phyloP scores from a whole-genome alignment of 108 stramenopile genomes.

The Conticribra guillardii region DNA sequence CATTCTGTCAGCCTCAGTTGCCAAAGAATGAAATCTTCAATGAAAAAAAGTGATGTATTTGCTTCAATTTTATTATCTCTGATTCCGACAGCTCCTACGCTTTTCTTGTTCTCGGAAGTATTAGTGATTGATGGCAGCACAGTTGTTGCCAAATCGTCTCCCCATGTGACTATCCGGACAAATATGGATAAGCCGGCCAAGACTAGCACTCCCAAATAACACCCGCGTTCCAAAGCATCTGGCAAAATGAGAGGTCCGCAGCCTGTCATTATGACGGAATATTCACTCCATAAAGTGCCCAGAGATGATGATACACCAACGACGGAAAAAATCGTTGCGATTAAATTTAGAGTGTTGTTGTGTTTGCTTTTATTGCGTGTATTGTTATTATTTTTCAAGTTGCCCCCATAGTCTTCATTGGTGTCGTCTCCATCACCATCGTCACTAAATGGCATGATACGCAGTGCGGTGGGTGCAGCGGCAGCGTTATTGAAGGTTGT shows the following conservation, averaged over 20 bases:
- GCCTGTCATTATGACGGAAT: slow-evolving; percentile 40
- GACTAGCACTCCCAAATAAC: slow-evolving; percentile 55
- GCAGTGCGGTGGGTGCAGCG: too few species aligned
- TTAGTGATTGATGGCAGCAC: not conserved
- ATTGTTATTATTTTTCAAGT: too few species aligned
- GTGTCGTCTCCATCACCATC: too few species aligned
- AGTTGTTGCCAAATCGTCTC: slow-evolving; percentile 23
- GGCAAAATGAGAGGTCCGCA: slow-evolving; percentile 51
- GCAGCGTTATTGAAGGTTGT: too few species aligned
- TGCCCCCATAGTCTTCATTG: too few species aligned
- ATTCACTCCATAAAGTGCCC: slow-evolving; percentile 58
- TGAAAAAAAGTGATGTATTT: too few species aligned
- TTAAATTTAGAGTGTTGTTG: too few species aligned
- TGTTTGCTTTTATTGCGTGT: too few species aligned
- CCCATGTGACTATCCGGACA: slow-evolving; percentile 46
- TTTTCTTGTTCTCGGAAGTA: not conserved
- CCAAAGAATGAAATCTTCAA: too few species aligned
- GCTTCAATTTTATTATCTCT: not conserved
- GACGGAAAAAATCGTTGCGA: too few species aligned
- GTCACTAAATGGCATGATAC: too few species aligned
- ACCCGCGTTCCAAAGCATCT: slow-evolving; percentile 54
- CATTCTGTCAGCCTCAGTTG: slow-evolving; percentile 19
- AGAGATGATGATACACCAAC: slow-evolving; percentile 20
- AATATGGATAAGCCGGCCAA: slow-evolving; percentile 51
- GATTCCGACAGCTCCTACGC: slow-evolving; percentile 1